These are phyloP conservation scores for Primulina huaijiensis DNA, from an alignment of 257 asterid genomes.

Conservation along the genomic window DNA sequence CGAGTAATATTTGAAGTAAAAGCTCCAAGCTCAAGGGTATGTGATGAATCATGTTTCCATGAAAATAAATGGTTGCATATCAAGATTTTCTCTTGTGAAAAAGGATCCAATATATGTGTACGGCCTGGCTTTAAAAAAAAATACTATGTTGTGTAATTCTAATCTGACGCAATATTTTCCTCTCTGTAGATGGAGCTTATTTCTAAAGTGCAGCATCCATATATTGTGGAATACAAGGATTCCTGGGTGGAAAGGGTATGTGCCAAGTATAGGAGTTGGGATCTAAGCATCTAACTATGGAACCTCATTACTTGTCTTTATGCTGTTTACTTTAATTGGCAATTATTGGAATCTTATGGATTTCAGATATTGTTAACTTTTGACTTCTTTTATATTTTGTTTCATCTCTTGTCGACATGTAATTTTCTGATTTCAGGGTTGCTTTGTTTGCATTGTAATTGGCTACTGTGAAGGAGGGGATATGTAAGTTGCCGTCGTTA, in stretches of 20 bases:
- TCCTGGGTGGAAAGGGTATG: constrained; percentile 99
- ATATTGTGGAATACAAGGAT: constrained; percentile 93
- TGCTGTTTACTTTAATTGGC: constrained; percentile 11
- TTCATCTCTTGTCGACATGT: constrained; percentile 21
- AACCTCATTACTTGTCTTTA: constrained; percentile 11
- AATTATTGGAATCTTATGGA: constrained; percentile 6
- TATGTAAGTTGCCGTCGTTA: constrained; percentile 59
- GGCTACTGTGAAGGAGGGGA: constrained; percentile 99
- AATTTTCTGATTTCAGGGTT: constrained; percentile 62
- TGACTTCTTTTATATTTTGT: neutral
- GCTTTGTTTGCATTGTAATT: constrained; percentile 94
- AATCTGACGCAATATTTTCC: constrained; percentile 10
- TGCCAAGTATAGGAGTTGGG: constrained; percentile 1
- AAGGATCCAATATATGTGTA: neutral
- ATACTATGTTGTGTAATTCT: constrained; percentile 6
- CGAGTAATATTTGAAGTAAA: neutral
- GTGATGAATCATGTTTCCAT: constrained; percentile 2
- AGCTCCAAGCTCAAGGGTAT: neutral
- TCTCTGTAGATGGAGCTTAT: constrained; percentile 93
- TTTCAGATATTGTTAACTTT: constrained; percentile 6
- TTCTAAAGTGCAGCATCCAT: constrained; percentile 70
- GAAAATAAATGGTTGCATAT: neutral
- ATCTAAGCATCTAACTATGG: neutral
- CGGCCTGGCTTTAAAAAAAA: neutral
- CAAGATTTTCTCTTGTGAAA: constrained; percentile 7